Evolutionary conservation across 2,329 filamentous ascomycete species (phyloP).

Genomic region (Sporothrix humicola): DNA sequence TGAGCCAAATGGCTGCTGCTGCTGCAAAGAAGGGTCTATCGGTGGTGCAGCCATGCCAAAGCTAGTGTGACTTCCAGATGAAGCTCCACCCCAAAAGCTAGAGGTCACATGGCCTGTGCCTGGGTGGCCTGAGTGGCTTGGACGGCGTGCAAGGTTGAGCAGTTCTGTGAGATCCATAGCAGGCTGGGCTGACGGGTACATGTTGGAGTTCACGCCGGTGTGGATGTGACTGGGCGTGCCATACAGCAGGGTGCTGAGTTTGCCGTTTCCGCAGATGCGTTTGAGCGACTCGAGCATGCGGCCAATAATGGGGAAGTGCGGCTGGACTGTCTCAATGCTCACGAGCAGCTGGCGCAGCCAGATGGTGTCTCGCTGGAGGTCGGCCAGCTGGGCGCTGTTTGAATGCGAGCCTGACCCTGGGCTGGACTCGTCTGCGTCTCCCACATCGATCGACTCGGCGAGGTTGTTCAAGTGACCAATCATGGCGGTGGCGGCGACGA

Average conservation of each 20-base stretch:
- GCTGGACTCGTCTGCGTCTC: neutral
- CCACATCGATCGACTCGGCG: neutral
- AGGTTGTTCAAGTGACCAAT: constrained; percentile 22
- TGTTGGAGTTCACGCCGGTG: neutral
- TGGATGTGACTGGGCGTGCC: neutral
- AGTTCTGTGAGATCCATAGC: neutral
- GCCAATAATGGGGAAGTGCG: constrained; percentile 32
- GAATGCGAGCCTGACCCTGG: neutral
- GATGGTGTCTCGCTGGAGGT: neutral
- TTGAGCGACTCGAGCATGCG: constrained; percentile 32
- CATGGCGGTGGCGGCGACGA: constrained; percentile 32
- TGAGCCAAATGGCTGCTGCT: neutral
- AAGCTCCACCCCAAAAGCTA: neutral
- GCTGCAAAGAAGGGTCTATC: neutral
- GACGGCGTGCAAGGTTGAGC: neutral
- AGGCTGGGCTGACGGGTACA: neutral
- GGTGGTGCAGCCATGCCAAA: neutral
- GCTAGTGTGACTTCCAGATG: neutral
- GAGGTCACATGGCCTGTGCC: neutral
- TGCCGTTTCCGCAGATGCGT: constrained; percentile 26
- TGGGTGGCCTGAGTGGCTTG: neutral
- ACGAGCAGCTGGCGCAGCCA: constrained; percentile 30
- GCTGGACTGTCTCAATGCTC: constrained; percentile 29
- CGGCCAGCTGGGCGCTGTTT: neutral
- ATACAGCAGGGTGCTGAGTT: neutral